Base-by-base conservation (phyloP, 2,329 filamentous ascomycete species). In the Stenocarpella maydis region DNA sequence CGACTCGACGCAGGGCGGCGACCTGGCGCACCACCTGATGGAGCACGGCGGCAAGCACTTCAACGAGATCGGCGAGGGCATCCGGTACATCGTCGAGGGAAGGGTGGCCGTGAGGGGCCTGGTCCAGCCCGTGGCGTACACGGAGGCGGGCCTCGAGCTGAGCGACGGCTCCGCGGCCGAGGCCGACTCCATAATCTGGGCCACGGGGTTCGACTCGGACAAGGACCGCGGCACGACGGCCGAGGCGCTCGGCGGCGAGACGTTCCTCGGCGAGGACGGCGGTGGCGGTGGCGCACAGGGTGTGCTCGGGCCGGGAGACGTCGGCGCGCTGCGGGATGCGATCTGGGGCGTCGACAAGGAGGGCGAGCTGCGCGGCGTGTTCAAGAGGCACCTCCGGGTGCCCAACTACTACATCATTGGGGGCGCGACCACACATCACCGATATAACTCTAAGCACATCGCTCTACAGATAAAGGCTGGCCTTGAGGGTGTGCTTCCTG, bases 291-390 rank as follows among this genome's bases (percentile, higher is more conserved):
- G n/a, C 14, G 19, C 37, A 34, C 21, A 60, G 17, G 61, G 72
- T 19, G 31, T 75, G 9, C 60, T 80, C 14, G 76, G 75, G 0
- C 76, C 79, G 0, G 52, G 68, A 2, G 74, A 77, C 1, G 72
- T 82, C 28, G 78, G 78, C 0, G 69, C 55, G 0, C 71, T 72
- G 39, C 39, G 83, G 7, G 82, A 84, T 47, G 74, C 75, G 1
- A 81, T 81, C 0, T 83, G 80, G 79, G 81, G 81, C 0, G 69
- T 82, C 1, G 81, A 83, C 69, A 71, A 52, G 2, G 82, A 85
- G 71, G 82, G 82, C 7, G 82, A 83, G 74, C 69, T 82, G 24
- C 77, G 80, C 0, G 81, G 82, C 0, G 67, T 82, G 72, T 82
- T 79, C 77, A 81, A 81, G 73, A 77, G 79, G 4, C 77, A 79